These are phyloP conservation scores for Xylaria telfairii DNA, from an alignment of 495 filamentous ascomycete genomes.

Conservation along the genomic window DNA sequence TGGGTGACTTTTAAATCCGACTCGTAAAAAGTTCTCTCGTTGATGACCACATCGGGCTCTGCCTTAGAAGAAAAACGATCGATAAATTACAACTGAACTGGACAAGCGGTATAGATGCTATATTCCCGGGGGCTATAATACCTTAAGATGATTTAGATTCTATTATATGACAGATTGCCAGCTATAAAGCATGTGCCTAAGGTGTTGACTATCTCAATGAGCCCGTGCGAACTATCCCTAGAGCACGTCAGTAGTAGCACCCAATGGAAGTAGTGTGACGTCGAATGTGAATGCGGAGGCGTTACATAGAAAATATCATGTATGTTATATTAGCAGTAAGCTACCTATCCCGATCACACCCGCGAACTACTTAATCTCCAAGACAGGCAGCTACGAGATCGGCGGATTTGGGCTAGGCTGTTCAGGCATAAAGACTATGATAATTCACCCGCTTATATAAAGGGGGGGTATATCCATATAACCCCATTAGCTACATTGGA, in stretches of 20 bases:
- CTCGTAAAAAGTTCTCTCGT: neutral
- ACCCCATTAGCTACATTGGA: too few species aligned
- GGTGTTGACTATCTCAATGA: neutral
- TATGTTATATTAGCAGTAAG: too few species aligned
- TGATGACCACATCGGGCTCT: neutral
- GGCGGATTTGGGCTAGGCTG: too few species aligned
- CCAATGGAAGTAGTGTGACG: too few species aligned
- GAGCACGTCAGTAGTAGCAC: neutral
- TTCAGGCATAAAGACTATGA: too few species aligned
- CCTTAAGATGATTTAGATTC: neutral
- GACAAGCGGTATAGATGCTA: neutral
- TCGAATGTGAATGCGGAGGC: too few species aligned
- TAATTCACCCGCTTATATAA: too few species aligned
- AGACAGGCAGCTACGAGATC: too few species aligned
- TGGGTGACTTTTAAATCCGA: slow-evolving; percentile 33
- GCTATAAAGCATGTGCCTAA: neutral
- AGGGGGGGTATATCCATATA: too few species aligned
- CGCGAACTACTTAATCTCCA: too few species aligned
- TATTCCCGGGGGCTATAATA: neutral
- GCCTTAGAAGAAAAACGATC: neutral
- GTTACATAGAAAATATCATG: too few species aligned
- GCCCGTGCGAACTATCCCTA: neutral
- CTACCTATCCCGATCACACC: too few species aligned
- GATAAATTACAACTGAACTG: neutral
- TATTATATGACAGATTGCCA: neutral